Conservation (phyloP, 163 green algal species). For the Volvox carteri region DNA sequence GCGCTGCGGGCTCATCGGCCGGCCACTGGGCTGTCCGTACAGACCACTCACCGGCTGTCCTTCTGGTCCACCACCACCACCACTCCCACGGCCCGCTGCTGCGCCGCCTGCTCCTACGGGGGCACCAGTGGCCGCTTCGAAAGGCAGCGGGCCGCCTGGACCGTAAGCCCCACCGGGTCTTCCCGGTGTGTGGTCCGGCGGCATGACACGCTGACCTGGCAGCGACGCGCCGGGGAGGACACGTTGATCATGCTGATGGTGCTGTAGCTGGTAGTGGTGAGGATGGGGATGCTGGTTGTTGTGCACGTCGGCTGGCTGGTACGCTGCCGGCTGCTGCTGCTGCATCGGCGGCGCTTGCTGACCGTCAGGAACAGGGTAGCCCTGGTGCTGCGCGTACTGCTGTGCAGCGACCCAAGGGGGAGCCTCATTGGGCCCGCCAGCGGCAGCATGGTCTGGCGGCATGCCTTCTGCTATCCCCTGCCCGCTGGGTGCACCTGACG, state of each 20-base stretch:
- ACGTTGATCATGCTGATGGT: too few species aligned
- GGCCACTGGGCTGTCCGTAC: neutral
- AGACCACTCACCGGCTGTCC: neutral
- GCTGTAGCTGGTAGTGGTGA: neutral
- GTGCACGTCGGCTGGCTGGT: neutral
- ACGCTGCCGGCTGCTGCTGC: neutral
- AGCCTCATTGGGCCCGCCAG: neutral
- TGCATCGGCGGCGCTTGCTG: conserved; percentile 11
- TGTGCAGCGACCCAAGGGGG: neutral
- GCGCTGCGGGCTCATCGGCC: neutral
- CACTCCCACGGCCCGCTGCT: neutral
- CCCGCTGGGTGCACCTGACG: neutral
- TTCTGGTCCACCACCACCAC: neutral
- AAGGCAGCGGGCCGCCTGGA: neutral
- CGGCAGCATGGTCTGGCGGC: neutral
- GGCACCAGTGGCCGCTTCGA: neutral
- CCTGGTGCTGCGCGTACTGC: neutral
- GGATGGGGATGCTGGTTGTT: neutral
- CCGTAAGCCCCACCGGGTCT: neutral
- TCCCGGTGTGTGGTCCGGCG: neutral
- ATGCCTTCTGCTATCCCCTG: neutral
- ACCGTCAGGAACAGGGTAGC: neutral
- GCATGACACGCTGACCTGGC: neutral
- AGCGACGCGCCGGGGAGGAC: neutral
- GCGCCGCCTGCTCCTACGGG: neutral